Evolutionary conservation across 179 eudicot species (phyloP).

Genomic region (Heliamphora pulchella): DNA sequence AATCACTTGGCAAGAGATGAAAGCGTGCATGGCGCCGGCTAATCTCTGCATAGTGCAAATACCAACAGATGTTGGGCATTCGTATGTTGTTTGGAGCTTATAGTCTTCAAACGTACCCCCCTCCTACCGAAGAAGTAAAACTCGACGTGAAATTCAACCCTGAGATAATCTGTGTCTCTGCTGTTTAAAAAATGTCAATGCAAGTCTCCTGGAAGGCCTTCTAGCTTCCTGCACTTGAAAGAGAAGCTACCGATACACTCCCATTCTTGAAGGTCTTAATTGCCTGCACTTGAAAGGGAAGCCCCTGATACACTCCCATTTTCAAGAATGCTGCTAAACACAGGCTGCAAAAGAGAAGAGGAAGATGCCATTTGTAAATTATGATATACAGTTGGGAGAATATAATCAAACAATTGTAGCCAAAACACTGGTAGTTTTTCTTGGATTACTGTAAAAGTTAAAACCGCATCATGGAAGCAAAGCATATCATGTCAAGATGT

Average conservation of each 20-base stretch:
- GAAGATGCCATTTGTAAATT: neutral
- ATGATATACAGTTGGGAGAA: neutral
- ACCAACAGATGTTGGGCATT: too few relatives aligned
- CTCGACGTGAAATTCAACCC: too few relatives aligned
- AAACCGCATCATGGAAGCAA: neutral
- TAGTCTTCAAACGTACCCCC: too few relatives aligned
- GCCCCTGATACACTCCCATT: slow-evolving; percentile 36
- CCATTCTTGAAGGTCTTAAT: too few relatives aligned
- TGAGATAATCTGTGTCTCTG: too few relatives aligned
- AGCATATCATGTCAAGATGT: neutral
- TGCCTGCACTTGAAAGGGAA: too few relatives aligned
- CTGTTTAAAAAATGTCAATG: too few relatives aligned
- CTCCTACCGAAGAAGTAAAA: too few relatives aligned
- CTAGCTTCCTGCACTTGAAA: slow-evolving; percentile 38
- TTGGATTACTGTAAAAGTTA: neutral
- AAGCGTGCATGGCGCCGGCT: too few relatives aligned
- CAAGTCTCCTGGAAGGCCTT: neutral
- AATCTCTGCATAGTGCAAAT: too few relatives aligned
- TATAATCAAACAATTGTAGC: neutral
- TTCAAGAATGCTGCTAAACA: slow-evolving; percentile 41
- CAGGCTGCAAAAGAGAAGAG: slow-evolving; percentile 41
- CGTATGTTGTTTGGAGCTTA: too few relatives aligned
- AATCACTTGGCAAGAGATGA: too few relatives aligned
- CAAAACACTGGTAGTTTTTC: neutral
- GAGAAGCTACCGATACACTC: slow-evolving; percentile 16